Percentiles rank a stretch among this genome's conserved stretches.
These are phyloP conservation scores for Eucalyptus polybractea DNA, from an alignment of 345 rosid species.

Conservation along the genomic window DNA sequence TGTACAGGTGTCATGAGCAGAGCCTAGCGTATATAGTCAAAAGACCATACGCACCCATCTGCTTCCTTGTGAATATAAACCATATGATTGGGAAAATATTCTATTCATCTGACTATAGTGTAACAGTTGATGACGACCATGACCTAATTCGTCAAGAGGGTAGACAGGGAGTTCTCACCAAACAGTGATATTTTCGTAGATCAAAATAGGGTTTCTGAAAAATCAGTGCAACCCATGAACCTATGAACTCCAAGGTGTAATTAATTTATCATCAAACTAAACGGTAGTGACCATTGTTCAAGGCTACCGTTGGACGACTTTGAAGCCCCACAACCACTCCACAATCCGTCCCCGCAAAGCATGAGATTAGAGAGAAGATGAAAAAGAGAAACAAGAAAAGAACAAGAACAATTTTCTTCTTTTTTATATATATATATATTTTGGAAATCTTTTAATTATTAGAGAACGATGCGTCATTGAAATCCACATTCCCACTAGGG, in stretches of 20 bases:
- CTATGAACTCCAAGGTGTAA: background rate
- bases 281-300: background rate
- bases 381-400: background rate
- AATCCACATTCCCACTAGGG: slow-evolving; percentile 7
- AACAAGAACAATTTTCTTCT: background rate
- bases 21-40: background rate
- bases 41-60: background rate
- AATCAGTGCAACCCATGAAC: background rate
- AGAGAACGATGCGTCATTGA: background rate
- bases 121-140: background rate
- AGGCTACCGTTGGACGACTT: background rate
- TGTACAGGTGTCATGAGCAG: background rate
- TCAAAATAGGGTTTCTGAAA: background rate
- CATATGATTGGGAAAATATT: background rate
- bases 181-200: background rate
- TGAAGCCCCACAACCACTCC: background rate
- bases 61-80: background rate
- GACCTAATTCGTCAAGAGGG: background rate
- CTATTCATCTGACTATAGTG: background rate
- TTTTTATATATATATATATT: background rate
- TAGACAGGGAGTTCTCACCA: background rate
- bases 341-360: background rate
- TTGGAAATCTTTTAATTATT: background rate
- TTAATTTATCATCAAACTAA: background rate
- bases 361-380: background rate